These are phyloP conservation scores for Cercis canadensis DNA, from an alignment of 306 rosid species.

Conservation along the genomic window DNA sequence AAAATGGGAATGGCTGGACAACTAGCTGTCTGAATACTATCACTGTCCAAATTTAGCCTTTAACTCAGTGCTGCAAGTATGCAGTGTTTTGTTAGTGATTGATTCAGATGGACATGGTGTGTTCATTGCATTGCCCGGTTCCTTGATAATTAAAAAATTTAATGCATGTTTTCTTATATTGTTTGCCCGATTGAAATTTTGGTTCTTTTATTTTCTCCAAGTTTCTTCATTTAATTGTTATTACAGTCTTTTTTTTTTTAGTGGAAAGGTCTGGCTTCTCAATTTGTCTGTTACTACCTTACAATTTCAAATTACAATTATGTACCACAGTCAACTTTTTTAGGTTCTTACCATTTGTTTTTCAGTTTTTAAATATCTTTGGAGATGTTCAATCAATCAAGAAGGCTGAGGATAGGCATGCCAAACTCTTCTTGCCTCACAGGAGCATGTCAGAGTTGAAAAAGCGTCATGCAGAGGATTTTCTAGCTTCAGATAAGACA, in stretches of 20 bases:
- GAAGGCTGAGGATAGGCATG: slow-evolving; percentile 93
- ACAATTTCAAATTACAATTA: slow-evolving; percentile 7
- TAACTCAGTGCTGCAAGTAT: background rate
- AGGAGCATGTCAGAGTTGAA: slow-evolving; percentile 86
- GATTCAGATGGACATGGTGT: background rate
- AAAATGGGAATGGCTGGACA: too few species aligned
- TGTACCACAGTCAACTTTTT: slow-evolving; percentile 24
- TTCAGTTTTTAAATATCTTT: slow-evolving; percentile 91
- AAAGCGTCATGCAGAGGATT: slow-evolving; percentile 96
- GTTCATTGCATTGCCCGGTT: background rate
- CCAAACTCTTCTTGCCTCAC: slow-evolving; percentile 83
- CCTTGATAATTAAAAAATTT: background rate
- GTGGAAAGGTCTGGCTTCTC: background rate
- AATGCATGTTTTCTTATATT: background rate
- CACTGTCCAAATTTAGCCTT: background rate
- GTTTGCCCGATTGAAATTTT: background rate
- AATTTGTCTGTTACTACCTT: too few species aligned
- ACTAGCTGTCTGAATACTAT: too few species aligned
- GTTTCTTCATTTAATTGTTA: background rate
- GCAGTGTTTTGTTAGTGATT: slow-evolving; percentile 5
- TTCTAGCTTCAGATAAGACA: slow-evolving; percentile 81
- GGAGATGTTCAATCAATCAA: slow-evolving; percentile 89
- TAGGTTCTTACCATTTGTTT: slow-evolving; percentile 28
- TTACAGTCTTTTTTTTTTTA: slow-evolving; percentile 2
- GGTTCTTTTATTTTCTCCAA: background rate